Evolutionary conservation across 2,329 filamentous ascomycete genomes (phyloP), one percentile per base, ranked within the genome.

Genomic region (Phialophora tarda): DNA sequence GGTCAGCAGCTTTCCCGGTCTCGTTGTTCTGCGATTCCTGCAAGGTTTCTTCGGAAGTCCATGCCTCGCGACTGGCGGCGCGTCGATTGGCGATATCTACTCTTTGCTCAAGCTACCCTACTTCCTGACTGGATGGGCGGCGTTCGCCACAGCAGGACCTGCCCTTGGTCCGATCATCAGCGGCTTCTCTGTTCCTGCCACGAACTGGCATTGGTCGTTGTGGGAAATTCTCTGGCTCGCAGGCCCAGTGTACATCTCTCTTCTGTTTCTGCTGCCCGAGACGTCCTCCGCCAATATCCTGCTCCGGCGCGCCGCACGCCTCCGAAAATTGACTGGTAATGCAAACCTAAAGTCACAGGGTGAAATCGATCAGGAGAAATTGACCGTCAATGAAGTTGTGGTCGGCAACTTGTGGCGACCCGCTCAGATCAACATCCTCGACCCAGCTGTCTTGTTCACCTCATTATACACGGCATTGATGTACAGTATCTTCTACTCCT

Each of bases 1-100:
- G 0, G 86, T 86, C 6, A 77, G 84, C 50, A 89, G 87, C 77
- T 89, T 88, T 60, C 78, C 85, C 0, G 87, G 88, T 0, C 80
- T 92, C 14, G 82, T 90, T 71, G 85, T 89, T 3, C 80, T 88
- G 3, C 83, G 88, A 0, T 89, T 89, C 76, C 76, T 90, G 3
- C 85, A 86, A 69, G 88, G 87, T 2, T 88, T 89, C 80, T 88
- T 89, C 69, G 88, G 88, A n/a, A 86, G 82, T 6, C 89, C 88
- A 0, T 88, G 85, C 74, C 77, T 91, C 10, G 88, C 88, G 0
- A 89, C 83, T 7, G 82, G 81, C 2, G 81, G 81, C 7, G 82
- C 82, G 1, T 79, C 76, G 14, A 78, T 82, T 58, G 75, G 75
- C 26, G 81, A 83, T 59, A 75, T 81, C 51, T 87, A 84, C 72